These are phyloP conservation scores for Lactifluus volemus DNA, from an alignment of 768 basidiomycete genomes.

Conservation along the genomic window DNA sequence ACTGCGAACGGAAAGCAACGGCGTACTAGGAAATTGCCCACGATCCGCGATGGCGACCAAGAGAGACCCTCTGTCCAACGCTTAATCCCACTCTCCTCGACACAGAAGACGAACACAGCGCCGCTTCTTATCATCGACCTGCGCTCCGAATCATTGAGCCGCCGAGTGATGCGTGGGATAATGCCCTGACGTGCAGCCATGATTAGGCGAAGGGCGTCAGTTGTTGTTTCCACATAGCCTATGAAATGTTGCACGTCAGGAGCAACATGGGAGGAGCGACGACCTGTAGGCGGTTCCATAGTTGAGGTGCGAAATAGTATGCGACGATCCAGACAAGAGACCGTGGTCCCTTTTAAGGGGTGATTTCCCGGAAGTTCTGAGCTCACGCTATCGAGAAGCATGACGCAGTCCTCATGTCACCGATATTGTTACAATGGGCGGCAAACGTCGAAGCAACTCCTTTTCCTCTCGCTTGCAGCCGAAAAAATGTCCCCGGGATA, in stretches of 20 bases:
- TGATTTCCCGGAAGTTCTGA: slow-evolving; percentile 12
- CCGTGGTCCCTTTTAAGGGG: slow-evolving; percentile 16
- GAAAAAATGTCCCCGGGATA: slow-evolving; percentile 9
- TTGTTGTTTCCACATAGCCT: slow-evolving; percentile 75
- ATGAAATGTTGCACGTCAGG: slow-evolving; percentile 48
- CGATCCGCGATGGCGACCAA: slow-evolving; percentile 80
- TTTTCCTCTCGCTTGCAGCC: slow-evolving; percentile 9
- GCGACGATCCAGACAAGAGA: slow-evolving; percentile 8
- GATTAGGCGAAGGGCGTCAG: slow-evolving; percentile 74
- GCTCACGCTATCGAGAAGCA: slow-evolving; percentile 12
- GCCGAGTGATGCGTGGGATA: slow-evolving; percentile 74
- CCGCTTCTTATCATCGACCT: slow-evolving; percentile 41
- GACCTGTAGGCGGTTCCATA: background rate
- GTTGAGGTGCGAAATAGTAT: slow-evolving; percentile 12
- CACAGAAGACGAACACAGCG: slow-evolving; percentile 82
- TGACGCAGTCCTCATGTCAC: slow-evolving; percentile 8
- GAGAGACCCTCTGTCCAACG: slow-evolving; percentile 74
- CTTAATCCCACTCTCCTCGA: slow-evolving; percentile 82
- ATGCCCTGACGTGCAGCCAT: slow-evolving; percentile 73
- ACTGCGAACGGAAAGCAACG: background rate
- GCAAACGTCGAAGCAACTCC: slow-evolving; percentile 6
- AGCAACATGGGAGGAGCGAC: slow-evolving; percentile 15
- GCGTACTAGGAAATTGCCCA: slow-evolving; percentile 75
- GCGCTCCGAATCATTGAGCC: slow-evolving; percentile 76
- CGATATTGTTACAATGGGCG: slow-evolving; percentile 3